These are phyloP conservation scores for Daldinia bambusicola DNA, from an alignment of 495 filamentous ascomycete genomes.

Conservation along the genomic window DNA sequence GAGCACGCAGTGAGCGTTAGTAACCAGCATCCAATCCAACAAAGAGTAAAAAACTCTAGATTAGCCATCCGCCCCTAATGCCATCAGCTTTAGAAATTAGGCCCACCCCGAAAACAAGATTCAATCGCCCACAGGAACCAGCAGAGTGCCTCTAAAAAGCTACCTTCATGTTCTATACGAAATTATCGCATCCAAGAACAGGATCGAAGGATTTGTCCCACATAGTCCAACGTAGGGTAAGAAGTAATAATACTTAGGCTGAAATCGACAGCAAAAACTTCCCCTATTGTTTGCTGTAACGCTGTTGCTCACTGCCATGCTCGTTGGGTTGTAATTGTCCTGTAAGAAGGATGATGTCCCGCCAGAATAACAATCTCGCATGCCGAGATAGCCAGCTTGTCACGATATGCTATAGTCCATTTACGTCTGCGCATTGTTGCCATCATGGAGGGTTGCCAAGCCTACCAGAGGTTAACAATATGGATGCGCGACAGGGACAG, in stretches of 20 bases:
- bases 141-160: slow-evolving; percentile 1
- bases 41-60: slow-evolving; percentile 6
- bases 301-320: slow-evolving; percentile 66
- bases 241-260: slow-evolving; percentile 12
- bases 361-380: slow-evolving; percentile 46
- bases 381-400: slow-evolving; percentile 44
- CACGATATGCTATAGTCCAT: slow-evolving; percentile 35
- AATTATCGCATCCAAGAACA: slow-evolving; percentile 3
- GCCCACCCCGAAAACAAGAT: slow-evolving; percentile 3
- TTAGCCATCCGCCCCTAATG: slow-evolving; percentile 9
- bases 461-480: slow-evolving; percentile 52
- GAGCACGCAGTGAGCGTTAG: slow-evolving; percentile 75
- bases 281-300: slow-evolving; percentile 20
- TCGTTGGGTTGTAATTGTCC: slow-evolving; percentile 64
- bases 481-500: slow-evolving; percentile 55
- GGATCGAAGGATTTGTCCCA: slow-evolving; percentile 12
- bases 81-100: slow-evolving; percentile 7
- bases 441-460: slow-evolving; percentile 63
- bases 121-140: slow-evolving; percentile 5
- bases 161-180: slow-evolving; percentile 8
- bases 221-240: slow-evolving; percentile 5
- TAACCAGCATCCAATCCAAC: slow-evolving; percentile 42
- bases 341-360: slow-evolving; percentile 30
- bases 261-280: slow-evolving; percentile 5
- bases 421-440: slow-evolving; percentile 39